These are phyloP conservation scores for Pseudonectria foliicola DNA, from an alignment of 2,329 filamentous ascomycete species.

Conservation along the genomic window DNA sequence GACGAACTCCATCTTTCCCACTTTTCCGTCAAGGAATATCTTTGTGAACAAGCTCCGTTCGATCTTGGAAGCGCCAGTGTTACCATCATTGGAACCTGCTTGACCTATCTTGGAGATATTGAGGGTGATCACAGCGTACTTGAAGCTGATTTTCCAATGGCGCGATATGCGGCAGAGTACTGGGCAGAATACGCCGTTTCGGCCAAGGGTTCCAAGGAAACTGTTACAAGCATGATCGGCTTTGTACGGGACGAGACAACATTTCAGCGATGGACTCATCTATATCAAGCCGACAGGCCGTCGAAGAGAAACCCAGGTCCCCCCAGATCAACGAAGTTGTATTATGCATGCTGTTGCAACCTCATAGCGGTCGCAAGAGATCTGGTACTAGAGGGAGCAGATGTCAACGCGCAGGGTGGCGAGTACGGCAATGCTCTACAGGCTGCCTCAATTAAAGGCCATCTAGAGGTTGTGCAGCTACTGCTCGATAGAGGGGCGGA, in stretches of 20 bases:
- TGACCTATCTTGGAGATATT: conserved; percentile 14
- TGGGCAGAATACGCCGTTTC: conserved; percentile 9
- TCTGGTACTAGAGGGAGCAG: conserved; percentile 5
- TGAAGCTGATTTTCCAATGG: conserved; percentile 11
- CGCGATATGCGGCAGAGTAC: conserved; percentile 11
- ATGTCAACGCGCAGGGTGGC: conserved; percentile 5
- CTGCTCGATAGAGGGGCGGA: conserved; percentile 6
- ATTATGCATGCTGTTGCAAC: conserved; percentile 8
- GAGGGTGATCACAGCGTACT: conserved; percentile 1
- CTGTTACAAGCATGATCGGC: conserved; percentile 1
- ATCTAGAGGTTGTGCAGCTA: conserved; percentile 1
- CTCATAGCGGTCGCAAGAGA: conserved; percentile 3
- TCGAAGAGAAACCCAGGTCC: conserved; percentile 2
- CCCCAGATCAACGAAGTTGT: conserved; percentile 5
- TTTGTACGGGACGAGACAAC: conserved; percentile 9
- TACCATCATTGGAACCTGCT: conserved; percentile 14
- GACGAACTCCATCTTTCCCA: conserved; percentile 18
- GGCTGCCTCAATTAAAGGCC: conserved; percentile 6
- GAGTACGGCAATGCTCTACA: conserved; percentile 9
- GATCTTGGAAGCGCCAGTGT: conserved; percentile 4
- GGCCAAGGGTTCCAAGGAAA: conserved; percentile 4
- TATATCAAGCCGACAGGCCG: conserved; percentile 3
- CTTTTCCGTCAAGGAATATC: conserved; percentile 20
- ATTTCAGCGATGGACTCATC: conserved; percentile 7
- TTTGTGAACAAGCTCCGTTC: conserved; percentile 6